phyloP scores from a whole-genome alignment of 2,329 filamentous ascomycete species.

The Lecanicillium sp. region DNA sequence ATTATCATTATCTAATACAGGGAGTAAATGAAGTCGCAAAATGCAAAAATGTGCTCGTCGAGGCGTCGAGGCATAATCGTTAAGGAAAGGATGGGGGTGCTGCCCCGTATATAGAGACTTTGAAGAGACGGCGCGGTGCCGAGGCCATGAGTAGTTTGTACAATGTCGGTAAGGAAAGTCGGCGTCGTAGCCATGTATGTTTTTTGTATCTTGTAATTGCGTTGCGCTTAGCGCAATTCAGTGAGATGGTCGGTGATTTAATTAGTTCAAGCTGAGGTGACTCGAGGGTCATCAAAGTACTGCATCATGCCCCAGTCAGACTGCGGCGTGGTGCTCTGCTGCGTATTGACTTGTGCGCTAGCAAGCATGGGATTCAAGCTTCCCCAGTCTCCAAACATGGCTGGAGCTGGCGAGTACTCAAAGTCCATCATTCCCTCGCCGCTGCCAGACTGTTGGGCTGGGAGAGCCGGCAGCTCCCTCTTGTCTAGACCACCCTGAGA shows the following conservation, averaged over 20 bases:
- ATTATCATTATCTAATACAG: slow-evolving; percentile 25
- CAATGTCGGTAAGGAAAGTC: background rate
- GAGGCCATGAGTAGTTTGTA: slow-evolving; percentile 1
- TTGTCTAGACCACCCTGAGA: slow-evolving; percentile 24
- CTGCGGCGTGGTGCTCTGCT: slow-evolving; percentile 10
- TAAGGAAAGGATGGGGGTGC: too few species aligned
- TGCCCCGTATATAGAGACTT: slow-evolving; percentile 3
- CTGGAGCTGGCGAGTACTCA: slow-evolving; percentile 29
- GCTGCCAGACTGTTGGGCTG: slow-evolving; percentile 13
- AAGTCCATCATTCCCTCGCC: slow-evolving; percentile 32
- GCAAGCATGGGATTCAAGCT: slow-evolving; percentile 25
- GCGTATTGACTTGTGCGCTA: slow-evolving; percentile 17
- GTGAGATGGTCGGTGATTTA: too few species aligned
- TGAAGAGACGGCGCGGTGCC: slow-evolving; percentile 8
- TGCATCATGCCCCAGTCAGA: slow-evolving; percentile 25
- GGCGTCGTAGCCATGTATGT: slow-evolving; percentile 2
- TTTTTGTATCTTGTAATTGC: background rate
- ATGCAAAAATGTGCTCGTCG: background rate
- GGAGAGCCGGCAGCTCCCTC: slow-evolving; percentile 26
- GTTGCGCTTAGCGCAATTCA: too few species aligned
- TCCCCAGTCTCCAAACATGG: slow-evolving; percentile 34
- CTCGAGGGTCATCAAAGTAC: slow-evolving; percentile 24
- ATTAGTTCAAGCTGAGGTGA: slow-evolving; percentile 20
- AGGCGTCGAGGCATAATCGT: too few species aligned
- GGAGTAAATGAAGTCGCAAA: slow-evolving; percentile 13